Evolutionary conservation across 2,329 filamentous ascomycete species (phyloP).

Genomic region (Venturiaceae sp.): DNA sequence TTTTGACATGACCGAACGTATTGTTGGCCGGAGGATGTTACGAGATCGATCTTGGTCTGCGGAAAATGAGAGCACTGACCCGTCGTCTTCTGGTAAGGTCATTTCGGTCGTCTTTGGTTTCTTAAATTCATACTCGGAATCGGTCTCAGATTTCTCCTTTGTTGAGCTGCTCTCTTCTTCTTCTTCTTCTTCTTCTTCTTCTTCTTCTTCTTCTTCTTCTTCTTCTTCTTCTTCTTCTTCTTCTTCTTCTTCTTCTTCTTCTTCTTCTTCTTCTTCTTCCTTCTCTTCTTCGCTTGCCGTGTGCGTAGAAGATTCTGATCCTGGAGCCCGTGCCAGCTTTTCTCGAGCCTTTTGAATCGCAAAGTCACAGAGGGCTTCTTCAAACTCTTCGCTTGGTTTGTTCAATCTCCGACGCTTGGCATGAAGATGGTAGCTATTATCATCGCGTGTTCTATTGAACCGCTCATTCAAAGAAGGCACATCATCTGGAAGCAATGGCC

Average conservation of each 20-base stretch:
- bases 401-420: conserved; percentile 31
- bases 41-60: conserved; percentile 62
- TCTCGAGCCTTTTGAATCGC: conserved; percentile 60
- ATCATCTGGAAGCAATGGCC: conserved; percentile 58
- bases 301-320: conserved; percentile 23
- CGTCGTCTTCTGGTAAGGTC: background rate
- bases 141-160: no score
- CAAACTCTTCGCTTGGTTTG: conserved; percentile 51
- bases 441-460: conserved; percentile 22
- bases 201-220: conserved; percentile 11
- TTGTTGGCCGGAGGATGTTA: conserved; percentile 54
- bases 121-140: background rate
- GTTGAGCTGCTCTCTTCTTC: background rate
- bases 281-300: conserved; percentile 9
- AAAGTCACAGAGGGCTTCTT: conserved; percentile 59
- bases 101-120: background rate
- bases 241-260: conserved; percentile 12
- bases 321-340: conserved; percentile 33
- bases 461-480: conserved; percentile 52
- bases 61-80: conserved; percentile 33
- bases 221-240: conserved; percentile 13
- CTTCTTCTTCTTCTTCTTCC: conserved; percentile 13
- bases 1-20: conserved; percentile 59
- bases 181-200: conserved; percentile 15
- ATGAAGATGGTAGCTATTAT: conserved; percentile 38